These are phyloP conservation scores for Hygrophorus pudorinus DNA, from an alignment of 768 basidiomycete genomes.

Conservation along the genomic window DNA sequence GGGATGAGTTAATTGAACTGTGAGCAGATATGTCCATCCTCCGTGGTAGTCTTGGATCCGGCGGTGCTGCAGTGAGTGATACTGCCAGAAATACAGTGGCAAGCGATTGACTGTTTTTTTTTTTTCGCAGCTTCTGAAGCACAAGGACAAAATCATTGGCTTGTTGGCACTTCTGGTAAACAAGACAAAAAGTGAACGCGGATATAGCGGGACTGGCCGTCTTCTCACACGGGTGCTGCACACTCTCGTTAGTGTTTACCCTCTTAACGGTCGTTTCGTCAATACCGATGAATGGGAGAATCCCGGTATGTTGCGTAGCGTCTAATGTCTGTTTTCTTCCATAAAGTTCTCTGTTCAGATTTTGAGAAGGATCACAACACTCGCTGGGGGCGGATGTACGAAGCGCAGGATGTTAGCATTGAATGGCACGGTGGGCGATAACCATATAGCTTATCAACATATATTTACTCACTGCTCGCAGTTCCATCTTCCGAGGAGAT, in stretches of 20 bases:
- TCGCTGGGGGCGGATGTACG: constrained; percentile 76
- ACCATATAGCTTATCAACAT: background rate
- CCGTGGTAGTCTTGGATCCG: constrained; percentile 72
- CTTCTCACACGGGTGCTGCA: constrained; percentile 67
- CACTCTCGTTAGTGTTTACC: constrained; percentile 68
- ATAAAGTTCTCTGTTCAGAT: constrained; percentile 26
- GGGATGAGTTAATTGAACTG: background rate
- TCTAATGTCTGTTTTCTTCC: background rate
- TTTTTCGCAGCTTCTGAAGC: constrained; percentile 46
- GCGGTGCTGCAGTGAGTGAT: constrained; percentile 46
- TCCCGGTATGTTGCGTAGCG: constrained; percentile 39
- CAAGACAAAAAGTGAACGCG: constrained; percentile 80
- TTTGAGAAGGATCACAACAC: constrained; percentile 54
- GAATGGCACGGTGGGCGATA: constrained; percentile 72
- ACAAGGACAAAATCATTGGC: constrained; percentile 54
- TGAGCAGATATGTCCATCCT: constrained; percentile 66
- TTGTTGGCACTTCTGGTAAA: constrained; percentile 61
- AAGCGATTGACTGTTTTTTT: background rate
- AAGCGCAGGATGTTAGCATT: constrained; percentile 67
- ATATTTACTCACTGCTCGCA: constrained; percentile 14
- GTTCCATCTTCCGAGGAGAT: constrained; percentile 66
- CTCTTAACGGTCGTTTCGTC: constrained; percentile 69
- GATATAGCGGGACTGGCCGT: constrained; percentile 72
- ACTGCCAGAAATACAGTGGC: background rate
- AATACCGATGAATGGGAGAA: constrained; percentile 75